Evolutionary conservation across 2,329 filamentous ascomycete genomes (phyloP), one percentile per base, ranked within the genome.

Genomic region (Sporothrix sp.): DNA sequence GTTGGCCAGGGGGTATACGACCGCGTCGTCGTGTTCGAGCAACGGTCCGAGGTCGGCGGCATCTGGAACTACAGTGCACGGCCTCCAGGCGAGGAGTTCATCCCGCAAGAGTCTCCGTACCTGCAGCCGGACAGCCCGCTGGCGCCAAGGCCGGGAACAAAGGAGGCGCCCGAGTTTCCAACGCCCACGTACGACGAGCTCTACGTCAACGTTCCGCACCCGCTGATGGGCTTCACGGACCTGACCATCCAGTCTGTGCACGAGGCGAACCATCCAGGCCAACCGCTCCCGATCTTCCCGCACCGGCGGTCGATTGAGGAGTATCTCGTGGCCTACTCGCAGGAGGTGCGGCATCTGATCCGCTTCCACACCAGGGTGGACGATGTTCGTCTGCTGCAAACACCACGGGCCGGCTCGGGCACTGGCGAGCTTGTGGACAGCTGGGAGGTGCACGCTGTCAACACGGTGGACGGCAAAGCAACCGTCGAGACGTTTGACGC

Each of bases 171-270:
- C 6, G 65, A 81, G 2, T 95, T 91, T 60, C 73, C 87, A n/a
- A 87, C 85, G 16, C 85, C 90, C 3, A 79, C 95, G 67, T 96
- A 96, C 65, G 80, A 88, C 43, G 69, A 75, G 21, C 71, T 96
- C 14, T 84, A 95, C 61, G 89, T 90, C 20, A 97, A 97, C 64
- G 89, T 96, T 43, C 86, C 89, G 0, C 79, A 84, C 53, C 72
- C 74, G 0, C 64, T 96, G 48, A 97, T 97, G 91, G 71, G 74
- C 4, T 96, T 82, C 64, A 83, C 82, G 4, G 85, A 91, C 57
- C 69, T 78, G 7, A 63, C 75, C 1, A 93, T 93, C 60, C 74
- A 78, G 3, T 45, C 45, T 11, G 35, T 52, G 2, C 0, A 60
- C 72, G 38, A 48, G 13, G 35, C 40, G 9, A 1, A 74, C 80